Conservation (phyloP, 345 rosid genomes). For the Eucalyptus erythrocorys region DNA sequence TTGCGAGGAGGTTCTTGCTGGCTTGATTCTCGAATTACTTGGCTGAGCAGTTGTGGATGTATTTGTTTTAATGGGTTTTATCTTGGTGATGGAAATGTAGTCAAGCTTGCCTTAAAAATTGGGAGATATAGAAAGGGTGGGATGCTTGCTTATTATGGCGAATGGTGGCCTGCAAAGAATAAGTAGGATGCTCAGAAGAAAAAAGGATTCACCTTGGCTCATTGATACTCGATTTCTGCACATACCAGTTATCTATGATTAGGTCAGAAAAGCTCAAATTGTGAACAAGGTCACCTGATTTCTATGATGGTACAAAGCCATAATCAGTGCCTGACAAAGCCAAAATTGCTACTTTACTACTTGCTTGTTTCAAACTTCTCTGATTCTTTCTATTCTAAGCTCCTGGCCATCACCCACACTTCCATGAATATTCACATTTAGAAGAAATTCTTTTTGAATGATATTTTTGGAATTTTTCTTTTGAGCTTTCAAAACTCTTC, state of each 20-base stretch:
- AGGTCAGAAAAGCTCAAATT: background rate
- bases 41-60: background rate
- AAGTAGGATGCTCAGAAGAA: background rate
- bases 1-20: background rate
- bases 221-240: background rate
- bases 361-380: background rate
- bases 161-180: background rate
- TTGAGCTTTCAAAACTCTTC: background rate
- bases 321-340: background rate
- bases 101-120: background rate
- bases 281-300: background rate
- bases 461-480: background rate
- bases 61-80: background rate
- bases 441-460: background rate
- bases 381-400: background rate
- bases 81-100: background rate
- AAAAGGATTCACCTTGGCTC: background rate
- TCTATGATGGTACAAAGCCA: background rate
- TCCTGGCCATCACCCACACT: background rate
- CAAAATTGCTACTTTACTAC: background rate
- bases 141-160: background rate
- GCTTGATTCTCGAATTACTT: background rate
- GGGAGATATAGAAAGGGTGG: background rate
- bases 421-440: background rate
- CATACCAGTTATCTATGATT: background rate